A percentile compares a stretch with the other conserved stretches of the same genome.
Conservation (phyloP, 2,329 filamentous ascomycete genomes). For the Trichoderma pleuroti region DNA sequence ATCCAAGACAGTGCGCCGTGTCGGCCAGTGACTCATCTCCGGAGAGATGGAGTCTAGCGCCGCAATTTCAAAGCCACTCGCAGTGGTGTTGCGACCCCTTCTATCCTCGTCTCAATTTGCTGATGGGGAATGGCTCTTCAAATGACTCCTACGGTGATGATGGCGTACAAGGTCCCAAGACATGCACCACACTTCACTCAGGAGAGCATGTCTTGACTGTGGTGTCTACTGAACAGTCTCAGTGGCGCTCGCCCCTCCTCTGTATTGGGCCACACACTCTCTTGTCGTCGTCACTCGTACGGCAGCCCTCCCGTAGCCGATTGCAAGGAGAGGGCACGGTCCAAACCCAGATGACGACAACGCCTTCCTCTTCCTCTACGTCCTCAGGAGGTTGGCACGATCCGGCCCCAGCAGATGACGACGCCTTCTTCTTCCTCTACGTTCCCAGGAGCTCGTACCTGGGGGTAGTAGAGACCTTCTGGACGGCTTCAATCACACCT, state of each 20-base stretch:
- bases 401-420: not conserved
- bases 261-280: not conserved
- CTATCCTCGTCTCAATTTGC: not conserved
- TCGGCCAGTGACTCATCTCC: constrained; percentile 15
- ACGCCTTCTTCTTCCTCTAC: not conserved
- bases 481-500: not conserved
- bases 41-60: not conserved
- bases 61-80: not conserved
- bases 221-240: not conserved
- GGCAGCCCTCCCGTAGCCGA: not conserved
- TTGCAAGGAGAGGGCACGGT: not conserved
- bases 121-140: not conserved
- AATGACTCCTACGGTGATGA: not conserved
- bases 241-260: not conserved
- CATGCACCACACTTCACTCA: not conserved
- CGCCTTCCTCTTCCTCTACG: not conserved
- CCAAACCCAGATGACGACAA: not conserved
- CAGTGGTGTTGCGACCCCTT: not conserved
- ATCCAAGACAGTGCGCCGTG: not conserved
- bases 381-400: not conserved
- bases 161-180: not conserved
- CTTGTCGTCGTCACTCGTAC: not conserved
- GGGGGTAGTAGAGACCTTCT: not conserved
- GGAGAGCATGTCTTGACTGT: not conserved
- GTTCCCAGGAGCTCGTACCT: not conserved